Conservation (phyloP, 2,329 filamentous ascomycete species). For the Penicillium sp. region DNA sequence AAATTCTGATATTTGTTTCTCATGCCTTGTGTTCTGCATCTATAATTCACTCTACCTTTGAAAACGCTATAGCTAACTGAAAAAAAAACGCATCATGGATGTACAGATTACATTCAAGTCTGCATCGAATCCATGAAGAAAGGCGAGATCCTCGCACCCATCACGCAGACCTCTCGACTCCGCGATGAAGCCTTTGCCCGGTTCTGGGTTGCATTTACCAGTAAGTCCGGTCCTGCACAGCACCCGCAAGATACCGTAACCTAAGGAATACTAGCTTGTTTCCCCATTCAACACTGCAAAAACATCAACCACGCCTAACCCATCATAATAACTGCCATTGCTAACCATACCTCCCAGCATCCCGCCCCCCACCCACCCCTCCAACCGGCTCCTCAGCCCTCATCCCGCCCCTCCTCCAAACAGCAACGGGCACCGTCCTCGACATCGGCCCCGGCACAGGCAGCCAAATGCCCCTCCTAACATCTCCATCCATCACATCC, state of each 20-base stretch:
- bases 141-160: constrained; percentile 39
- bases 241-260: no score
- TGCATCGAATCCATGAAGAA: constrained; percentile 35
- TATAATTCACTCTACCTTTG: neutral
- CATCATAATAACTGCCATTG: no score
- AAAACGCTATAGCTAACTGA: constrained; percentile 12
- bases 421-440: constrained; percentile 47
- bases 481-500: constrained; percentile 43
- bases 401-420: constrained; percentile 45
- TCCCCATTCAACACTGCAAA: no score
- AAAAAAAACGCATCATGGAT: neutral
- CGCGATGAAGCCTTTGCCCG: constrained; percentile 44
- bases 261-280: no score
- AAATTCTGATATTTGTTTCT: neutral
- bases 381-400: constrained; percentile 38
- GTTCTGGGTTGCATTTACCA: constrained; percentile 45
- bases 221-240: constrained; percentile 23
- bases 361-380: constrained; percentile 4
- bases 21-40: neutral
- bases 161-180: constrained; percentile 34
- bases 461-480: constrained; percentile 52
- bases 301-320: no score
- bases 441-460: constrained; percentile 58
- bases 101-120: constrained; percentile 38
- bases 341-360: constrained; percentile 1